Percentiles rank a stretch among this genome's conserved stretches.
phyloP scores from a whole-genome alignment of 176 grass and related monocot species.

The Musa troglodytarum region DNA sequence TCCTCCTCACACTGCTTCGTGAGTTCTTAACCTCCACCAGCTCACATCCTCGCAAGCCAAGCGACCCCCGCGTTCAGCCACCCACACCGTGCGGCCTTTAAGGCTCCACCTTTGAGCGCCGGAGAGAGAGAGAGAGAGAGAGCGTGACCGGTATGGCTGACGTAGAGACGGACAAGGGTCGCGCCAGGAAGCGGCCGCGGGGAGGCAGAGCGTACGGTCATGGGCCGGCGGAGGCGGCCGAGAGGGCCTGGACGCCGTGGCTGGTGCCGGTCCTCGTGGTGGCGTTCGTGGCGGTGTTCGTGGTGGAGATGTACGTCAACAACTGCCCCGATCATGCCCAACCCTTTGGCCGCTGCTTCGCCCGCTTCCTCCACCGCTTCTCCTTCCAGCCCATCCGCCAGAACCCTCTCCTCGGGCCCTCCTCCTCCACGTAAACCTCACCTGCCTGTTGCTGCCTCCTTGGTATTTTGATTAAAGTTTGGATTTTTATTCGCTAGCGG shows the following conservation, averaged over 20 bases:
- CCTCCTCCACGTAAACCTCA: constrained; percentile 4
- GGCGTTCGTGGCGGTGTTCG: neutral
- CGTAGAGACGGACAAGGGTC: too few species aligned
- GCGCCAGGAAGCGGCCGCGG: neutral
- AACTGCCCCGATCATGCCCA: constrained; percentile 7
- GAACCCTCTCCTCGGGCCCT: constrained; percentile 11
- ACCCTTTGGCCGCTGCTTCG: constrained; percentile 1
- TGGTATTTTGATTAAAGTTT: neutral
- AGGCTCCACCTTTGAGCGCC: too few species aligned
- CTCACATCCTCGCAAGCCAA: too few species aligned
- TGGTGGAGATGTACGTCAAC: constrained; percentile 11
- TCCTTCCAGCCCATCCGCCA: constrained; percentile 8
- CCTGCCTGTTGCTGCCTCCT: neutral
- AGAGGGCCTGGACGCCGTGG: neutral
- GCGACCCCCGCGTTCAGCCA: too few species aligned
- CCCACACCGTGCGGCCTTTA: too few species aligned
- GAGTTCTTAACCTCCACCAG: too few species aligned
- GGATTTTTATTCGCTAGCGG: neutral
- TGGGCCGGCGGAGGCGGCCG: neutral
- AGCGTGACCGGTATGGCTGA: too few species aligned
- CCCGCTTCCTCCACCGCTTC: constrained; percentile 5
- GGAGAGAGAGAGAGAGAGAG: too few species aligned
- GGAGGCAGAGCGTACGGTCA: neutral
- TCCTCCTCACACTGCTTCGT: too few species aligned
- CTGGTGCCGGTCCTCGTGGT: neutral